phyloP scores from a whole-genome alignment of 805 yeast species.

The Saturnispora dispora region DNA sequence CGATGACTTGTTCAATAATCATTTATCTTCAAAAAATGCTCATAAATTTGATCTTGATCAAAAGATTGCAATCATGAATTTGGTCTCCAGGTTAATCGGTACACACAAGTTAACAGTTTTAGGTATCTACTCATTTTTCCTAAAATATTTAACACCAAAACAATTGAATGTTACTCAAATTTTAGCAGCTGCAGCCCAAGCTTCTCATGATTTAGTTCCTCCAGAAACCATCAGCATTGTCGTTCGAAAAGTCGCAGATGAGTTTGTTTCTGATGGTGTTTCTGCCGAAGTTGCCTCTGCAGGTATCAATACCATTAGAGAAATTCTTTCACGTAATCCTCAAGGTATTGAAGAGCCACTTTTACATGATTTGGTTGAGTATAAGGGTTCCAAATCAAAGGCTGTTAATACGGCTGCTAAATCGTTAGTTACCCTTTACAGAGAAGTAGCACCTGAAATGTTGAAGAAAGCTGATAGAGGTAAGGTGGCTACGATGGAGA shows the following conservation, averaged over 20 bases:
- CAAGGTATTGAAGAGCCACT: conserved; percentile 83
- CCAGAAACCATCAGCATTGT: conserved; percentile 80
- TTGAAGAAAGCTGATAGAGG: conserved; percentile 86
- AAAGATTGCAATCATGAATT: conserved; percentile 77
- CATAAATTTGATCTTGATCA: conserved; percentile 78
- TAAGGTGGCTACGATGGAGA: conserved; percentile 76
- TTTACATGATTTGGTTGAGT: conserved; percentile 81
- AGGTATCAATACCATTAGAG: conserved; percentile 91
- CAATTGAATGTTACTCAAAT: conserved; percentile 91
- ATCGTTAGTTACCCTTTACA: conserved; percentile 70
- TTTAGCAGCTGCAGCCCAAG: conserved; percentile 95
- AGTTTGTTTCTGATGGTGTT: conserved; percentile 96
- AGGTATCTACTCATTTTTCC: conserved; percentile 80
- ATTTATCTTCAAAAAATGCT: conserved; percentile 58
- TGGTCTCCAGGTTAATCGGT: conserved; percentile 84
- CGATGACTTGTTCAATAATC: conserved; percentile 65
- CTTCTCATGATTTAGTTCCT: conserved; percentile 93
- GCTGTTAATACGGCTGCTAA: conserved; percentile 93
- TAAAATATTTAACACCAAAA: conserved; percentile 88
- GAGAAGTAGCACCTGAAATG: conserved; percentile 97
- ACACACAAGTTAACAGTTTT: conserved; percentile 86
- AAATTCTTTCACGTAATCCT: conserved; percentile 88
- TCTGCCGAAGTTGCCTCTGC: conserved; percentile 98
- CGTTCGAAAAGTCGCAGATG: conserved; percentile 90
- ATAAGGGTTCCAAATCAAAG: conserved; percentile 88